Evolutionary conservation across 164 flowering plant species (phyloP).

Genomic region (Aristolochia contorta): DNA sequence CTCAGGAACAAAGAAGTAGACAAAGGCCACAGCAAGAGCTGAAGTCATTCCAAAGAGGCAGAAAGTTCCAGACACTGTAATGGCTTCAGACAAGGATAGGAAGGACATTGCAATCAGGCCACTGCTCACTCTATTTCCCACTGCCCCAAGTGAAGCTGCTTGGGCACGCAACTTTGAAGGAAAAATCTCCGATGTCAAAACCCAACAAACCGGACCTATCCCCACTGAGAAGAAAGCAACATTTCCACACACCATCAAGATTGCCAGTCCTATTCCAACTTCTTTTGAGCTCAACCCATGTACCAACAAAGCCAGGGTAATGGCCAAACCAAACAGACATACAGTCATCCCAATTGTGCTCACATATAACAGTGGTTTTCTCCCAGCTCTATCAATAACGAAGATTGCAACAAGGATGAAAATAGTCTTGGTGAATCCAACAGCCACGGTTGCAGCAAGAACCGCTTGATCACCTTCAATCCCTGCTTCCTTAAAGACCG

Average conservation of each 20-base stretch:
- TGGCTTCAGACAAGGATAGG: constrained; percentile 58
- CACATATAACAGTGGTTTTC: constrained; percentile 77
- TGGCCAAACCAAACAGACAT: constrained; percentile 51
- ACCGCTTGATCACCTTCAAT: constrained; percentile 38
- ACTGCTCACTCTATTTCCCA: constrained; percentile 78
- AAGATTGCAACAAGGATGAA: constrained; percentile 72
- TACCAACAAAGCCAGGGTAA: constrained; percentile 32
- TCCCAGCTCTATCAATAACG: constrained; percentile 70
- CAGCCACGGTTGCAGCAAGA: constrained; percentile 90
- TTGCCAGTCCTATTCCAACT: constrained; percentile 35
- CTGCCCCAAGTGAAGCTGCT: constrained; percentile 84
- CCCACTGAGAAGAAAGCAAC: constrained; percentile 94
- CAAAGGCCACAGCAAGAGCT: constrained; percentile 66
- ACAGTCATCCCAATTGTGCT: constrained; percentile 95
- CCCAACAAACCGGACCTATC: constrained; percentile 92
- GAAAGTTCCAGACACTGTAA: constrained; percentile 69
- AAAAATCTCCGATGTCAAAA: constrained; percentile 78
- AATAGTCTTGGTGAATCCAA: constrained; percentile 66
- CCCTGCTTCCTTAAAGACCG: constrained; percentile 62
- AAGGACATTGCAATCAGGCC: constrained; percentile 91
- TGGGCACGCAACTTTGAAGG: constrained; percentile 80
- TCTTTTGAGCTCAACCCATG: constrained; percentile 21
- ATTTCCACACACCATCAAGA: constrained; percentile 69
- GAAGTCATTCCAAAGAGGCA: constrained; percentile 54
- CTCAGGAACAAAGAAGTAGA: constrained; percentile 58